A percentile compares a stretch with the other conserved stretches of the same genome.
Evolutionary conservation across 2,329 filamentous ascomycete genomes (phyloP).

Genomic region (Fonsecaea pugnacius): DNA sequence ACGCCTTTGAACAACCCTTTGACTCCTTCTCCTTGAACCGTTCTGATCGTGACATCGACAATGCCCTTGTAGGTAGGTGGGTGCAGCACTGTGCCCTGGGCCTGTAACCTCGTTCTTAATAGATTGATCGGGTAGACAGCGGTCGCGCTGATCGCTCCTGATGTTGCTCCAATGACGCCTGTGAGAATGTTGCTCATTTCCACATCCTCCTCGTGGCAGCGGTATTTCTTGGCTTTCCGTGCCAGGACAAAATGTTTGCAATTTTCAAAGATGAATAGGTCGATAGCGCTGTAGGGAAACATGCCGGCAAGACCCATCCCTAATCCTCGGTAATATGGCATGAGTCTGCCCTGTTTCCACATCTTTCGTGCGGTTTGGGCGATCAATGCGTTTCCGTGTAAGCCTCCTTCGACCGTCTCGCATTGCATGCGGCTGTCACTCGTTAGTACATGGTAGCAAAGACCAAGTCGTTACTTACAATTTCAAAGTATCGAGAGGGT

Average conservation of each 20-base stretch:
- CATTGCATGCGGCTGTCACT: conserved; percentile 77
- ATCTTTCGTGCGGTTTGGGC: conserved; percentile 83
- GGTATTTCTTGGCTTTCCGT: conserved; percentile 69
- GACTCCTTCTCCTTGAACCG: conserved; percentile 78
- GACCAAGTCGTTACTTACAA: conserved; percentile 54
- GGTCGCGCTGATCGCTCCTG: conserved; percentile 88
- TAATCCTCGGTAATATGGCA: conserved; percentile 84
- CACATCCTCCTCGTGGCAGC: conserved; percentile 82
- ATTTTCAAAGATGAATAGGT: conserved; percentile 93
- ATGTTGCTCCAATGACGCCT: conserved; percentile 86
- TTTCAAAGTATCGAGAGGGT: conserved; percentile 75
- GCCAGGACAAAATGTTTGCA: conserved; percentile 75
- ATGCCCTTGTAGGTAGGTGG: conserved; percentile 89
- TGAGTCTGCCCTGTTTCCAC: conserved; percentile 74
- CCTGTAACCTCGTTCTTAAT: conserved; percentile 86
- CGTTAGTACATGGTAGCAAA: not conserved
- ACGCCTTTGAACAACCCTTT: conserved; percentile 91
- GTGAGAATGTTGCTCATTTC: conserved; percentile 79
- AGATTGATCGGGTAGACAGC: conserved; percentile 95
- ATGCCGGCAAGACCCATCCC: conserved; percentile 94
- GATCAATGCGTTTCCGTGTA: conserved; percentile 81
- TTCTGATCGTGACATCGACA: conserved; percentile 83
- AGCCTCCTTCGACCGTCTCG: conserved; percentile 83
- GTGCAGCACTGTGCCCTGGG: conserved; percentile 91
- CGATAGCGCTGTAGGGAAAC: conserved; percentile 97